Evolutionary conservation across 345 rosid genomes (phyloP).

Genomic region (Melaleuca alternifolia): DNA sequence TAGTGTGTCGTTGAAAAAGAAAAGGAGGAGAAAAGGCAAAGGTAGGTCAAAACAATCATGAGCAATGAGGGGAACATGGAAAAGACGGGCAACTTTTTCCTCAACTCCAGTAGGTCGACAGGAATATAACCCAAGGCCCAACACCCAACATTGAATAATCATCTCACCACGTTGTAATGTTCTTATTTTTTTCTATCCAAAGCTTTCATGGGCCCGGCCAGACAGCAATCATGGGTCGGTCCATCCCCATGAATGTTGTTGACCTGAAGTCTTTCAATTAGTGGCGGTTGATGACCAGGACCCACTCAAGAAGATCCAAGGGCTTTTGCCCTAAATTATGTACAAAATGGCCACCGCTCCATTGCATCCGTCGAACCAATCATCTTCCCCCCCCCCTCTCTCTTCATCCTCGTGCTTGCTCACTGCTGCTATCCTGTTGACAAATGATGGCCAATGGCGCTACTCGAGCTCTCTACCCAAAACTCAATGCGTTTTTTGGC

Average conservation of each 20-base stretch:
- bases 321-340: not conserved
- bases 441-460: not conserved
- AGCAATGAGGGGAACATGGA: not conserved
- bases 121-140: not conserved
- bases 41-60: not conserved
- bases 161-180: not conserved
- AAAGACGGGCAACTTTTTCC: not conserved
- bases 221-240: not conserved
- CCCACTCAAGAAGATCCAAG: not conserved
- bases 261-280: not conserved
- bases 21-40: too few species aligned
- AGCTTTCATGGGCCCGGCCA: not conserved
- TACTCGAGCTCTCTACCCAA: not conserved
- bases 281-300: not conserved
- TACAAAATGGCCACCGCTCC: too few species aligned
- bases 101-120: not conserved
- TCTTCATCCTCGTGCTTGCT: not conserved
- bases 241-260: not conserved
- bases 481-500: not conserved
- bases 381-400: not conserved
- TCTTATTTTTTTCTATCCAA: not conserved
- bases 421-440: not conserved
- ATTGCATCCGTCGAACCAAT: not conserved
- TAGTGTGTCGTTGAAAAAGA: not conserved
- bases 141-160: not conserved